Evolutionary conservation across 345 rosid species (phyloP), one percentile per base, ranked within the genome.

Genomic region (Excoecaria cochinchinensis): DNA sequence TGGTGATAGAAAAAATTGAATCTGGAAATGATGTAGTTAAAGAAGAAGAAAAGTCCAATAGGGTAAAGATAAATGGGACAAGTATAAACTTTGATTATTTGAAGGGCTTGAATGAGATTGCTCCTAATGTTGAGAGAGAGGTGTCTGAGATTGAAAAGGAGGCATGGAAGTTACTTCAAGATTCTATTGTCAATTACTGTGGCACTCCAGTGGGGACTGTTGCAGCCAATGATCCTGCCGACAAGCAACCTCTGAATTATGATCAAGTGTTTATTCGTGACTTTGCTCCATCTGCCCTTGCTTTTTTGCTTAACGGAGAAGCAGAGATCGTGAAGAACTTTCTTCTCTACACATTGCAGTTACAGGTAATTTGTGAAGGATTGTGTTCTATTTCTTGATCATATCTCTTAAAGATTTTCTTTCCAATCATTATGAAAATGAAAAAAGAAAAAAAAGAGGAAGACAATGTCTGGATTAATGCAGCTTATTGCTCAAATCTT

Each of bases 201-300:
- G 97, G 94, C 24, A 83, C 84, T 74, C 98, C 94, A 0, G 96
- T 92, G 72, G 99, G 98, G 73, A 95, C 98, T 0, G 85, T 92
- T 38, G 97, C 99, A 0, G 99, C 98, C 67, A 89, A 80, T 77
- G 90, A 90, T 81, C 91, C 90, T 13, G 89, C 87, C 21, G 91
- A 91, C 58, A 87, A 78, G 75, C 94, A 87, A 74, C 88, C 90
- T 3, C 76, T 90, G 88, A 95, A 92, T 76, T 95, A 95, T 78
- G 97, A 95, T 80, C 99, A 95, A 74, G 92, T 95, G 69, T 95
- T 95, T 82, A 90, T 95, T 72, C 98, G 99, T 22, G 97, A 95
- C 84, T 95, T 95, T 79, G 91, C 89, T n/a, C 99, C 99, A n/a
- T 91, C 97, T 0, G 99, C 94, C 0, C 88, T 89, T 74, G 95